phyloP scores from a whole-genome alignment of 805 yeast species.

The Suhomyces canberraensis region DNA sequence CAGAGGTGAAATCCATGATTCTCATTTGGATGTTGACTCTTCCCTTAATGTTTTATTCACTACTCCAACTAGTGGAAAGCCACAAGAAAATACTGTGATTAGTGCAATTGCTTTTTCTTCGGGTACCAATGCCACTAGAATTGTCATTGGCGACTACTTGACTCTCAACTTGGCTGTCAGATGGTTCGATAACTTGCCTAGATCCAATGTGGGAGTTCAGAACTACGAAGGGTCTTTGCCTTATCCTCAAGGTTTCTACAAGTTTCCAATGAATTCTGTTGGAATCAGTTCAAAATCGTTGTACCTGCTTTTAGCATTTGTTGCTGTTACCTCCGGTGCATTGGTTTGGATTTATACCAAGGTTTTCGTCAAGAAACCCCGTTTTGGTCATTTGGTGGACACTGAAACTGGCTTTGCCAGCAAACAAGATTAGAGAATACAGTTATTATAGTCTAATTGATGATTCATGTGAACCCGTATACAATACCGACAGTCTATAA shows the following conservation, averaged over 20 bases:
- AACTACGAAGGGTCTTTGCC: constrained; percentile 24
- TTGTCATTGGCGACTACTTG: constrained; percentile 63
- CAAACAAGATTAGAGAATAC: constrained; percentile 17
- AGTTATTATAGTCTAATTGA: too few species aligned
- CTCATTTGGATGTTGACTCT: constrained; percentile 66
- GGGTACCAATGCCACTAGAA: constrained; percentile 57
- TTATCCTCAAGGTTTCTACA: constrained; percentile 38
- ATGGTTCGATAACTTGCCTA: constrained; percentile 45
- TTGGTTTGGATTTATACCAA: constrained; percentile 19
- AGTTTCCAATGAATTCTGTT: constrained; percentile 29
- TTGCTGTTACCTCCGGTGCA: constrained; percentile 20
- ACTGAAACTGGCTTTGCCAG: constrained; percentile 15
- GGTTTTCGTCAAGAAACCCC: not conserved
- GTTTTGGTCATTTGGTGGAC: constrained; percentile 10
- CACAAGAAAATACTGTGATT: constrained; percentile 41
- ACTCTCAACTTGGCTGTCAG: constrained; percentile 55
- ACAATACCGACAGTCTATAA: too few species aligned
- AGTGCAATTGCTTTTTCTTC: constrained; percentile 59
- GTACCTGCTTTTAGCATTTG: constrained; percentile 17
- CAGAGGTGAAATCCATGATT: constrained; percentile 63
- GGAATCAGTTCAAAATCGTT: constrained; percentile 24
- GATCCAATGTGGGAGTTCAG: constrained; percentile 14
- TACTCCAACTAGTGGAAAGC: constrained; percentile 27
- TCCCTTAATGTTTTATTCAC: constrained; percentile 50
- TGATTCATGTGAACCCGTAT: too few species aligned